phyloP scores from a whole-genome alignment of 1,139 yeast species.

The Tardiomyces digboiensis region DNA sequence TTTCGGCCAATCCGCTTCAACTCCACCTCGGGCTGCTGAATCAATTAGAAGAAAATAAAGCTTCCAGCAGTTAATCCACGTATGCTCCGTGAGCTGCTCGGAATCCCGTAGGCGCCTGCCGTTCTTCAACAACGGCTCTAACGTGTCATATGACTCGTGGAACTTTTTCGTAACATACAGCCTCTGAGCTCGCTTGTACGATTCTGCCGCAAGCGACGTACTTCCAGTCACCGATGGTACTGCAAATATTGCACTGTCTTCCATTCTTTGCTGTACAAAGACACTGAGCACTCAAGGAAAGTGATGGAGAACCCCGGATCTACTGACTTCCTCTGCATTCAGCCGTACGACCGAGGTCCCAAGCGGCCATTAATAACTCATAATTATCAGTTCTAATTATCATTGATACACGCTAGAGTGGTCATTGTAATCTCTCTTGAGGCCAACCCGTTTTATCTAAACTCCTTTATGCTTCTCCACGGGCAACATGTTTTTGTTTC shows the following conservation, averaged over 20 bases:
- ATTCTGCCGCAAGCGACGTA: background rate
- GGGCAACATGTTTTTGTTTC: too few relatives aligned
- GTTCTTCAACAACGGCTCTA: slow-evolving; percentile 11
- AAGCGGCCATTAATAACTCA: too few relatives aligned
- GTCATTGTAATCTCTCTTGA: too few relatives aligned
- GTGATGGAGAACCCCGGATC: too few relatives aligned
- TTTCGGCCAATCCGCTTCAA: slow-evolving; percentile 8
- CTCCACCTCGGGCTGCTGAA: slow-evolving; percentile 2
- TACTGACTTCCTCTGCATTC: too few relatives aligned
- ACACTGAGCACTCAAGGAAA: too few relatives aligned
- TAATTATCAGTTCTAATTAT: too few relatives aligned
- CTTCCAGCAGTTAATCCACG: slow-evolving; percentile 17
- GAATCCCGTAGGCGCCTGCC: slow-evolving; percentile 5
- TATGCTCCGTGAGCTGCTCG: slow-evolving; percentile 8
- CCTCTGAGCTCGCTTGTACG: slow-evolving; percentile 16
- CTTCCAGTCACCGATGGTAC: background rate
- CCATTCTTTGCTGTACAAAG: too few relatives aligned
- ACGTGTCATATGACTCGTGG: slow-evolving; percentile 10
- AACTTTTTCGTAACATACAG: slow-evolving; percentile 17
- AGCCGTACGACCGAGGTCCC: too few relatives aligned
- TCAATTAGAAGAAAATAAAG: slow-evolving; percentile 16
- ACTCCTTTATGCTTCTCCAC: too few relatives aligned
- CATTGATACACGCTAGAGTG: too few relatives aligned
- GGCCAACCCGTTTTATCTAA: too few relatives aligned
- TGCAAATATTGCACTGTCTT: background rate